Evolutionary conservation across 345 rosid genomes (phyloP).

Genomic region (Eucalyptus erythrocorys): DNA sequence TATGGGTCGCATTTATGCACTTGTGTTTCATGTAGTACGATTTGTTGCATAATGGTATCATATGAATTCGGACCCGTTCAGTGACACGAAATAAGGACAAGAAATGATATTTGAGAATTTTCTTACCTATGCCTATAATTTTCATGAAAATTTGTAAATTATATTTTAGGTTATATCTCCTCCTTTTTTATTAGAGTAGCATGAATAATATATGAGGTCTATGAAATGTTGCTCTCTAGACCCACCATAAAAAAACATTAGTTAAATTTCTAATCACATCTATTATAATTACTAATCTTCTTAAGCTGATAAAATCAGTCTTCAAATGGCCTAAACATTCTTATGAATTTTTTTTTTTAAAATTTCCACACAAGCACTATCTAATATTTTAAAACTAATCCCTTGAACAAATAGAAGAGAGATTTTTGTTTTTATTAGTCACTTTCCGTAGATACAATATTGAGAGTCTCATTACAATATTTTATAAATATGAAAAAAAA

Average conservation of each 20-base stretch:
- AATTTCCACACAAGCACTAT: background rate
- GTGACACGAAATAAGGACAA: background rate
- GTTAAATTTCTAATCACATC: background rate
- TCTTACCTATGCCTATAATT: background rate
- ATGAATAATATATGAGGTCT: background rate
- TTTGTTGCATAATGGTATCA: background rate
- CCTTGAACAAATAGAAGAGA: background rate
- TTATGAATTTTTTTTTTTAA: background rate
- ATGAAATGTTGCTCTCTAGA: background rate
- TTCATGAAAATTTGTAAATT: background rate
- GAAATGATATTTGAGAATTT: background rate
- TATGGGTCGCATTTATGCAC: background rate
- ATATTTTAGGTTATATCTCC: background rate
- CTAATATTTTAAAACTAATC: background rate
- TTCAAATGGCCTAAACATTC: background rate
- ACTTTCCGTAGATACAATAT: background rate
- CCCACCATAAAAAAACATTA: background rate
- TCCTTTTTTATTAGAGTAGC: background rate
- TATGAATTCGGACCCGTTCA: background rate
- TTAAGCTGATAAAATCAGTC: background rate
- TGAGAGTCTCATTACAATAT: background rate
- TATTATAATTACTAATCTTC: background rate
- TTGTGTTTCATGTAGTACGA: background rate
- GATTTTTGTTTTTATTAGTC: background rate
- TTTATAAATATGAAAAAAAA: background rate